Conservation (phyloP, 331 rosid genomes). For the Quercus lobata region DNA sequence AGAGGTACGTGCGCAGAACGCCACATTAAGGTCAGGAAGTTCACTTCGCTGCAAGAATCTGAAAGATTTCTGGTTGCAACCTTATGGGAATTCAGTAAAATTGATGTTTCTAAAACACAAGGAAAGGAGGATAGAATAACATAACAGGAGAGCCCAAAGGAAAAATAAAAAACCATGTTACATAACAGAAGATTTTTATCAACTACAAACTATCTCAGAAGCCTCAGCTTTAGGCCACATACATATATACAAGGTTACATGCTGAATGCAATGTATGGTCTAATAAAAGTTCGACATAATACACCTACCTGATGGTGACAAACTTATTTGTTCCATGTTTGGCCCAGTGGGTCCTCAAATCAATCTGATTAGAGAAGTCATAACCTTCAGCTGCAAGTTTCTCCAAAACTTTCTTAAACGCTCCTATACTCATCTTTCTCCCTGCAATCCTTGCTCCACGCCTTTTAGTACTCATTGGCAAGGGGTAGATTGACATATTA, state of each 20-base stretch:
- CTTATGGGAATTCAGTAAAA: background rate
- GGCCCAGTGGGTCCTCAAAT: constrained; percentile 89
- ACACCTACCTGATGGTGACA: constrained; percentile 86
- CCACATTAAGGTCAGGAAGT: background rate
- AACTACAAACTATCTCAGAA: constrained; percentile 29
- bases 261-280: constrained; percentile 3
- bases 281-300: constrained; percentile 8
- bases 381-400: constrained; percentile 93
- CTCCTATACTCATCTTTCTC: constrained; percentile 95
- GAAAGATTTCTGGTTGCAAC: background rate
- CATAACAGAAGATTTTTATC: too few species aligned
- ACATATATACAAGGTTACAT: constrained; percentile 41
- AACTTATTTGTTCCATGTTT: constrained; percentile 98
- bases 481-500: constrained; percentile 74
- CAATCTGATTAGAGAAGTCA: constrained; percentile 74
- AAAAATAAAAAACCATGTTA: too few species aligned
- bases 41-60: background rate
- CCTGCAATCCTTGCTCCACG: constrained; percentile 98
- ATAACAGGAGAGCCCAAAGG: too few species aligned
- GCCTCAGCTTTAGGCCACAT: constrained; percentile 30
- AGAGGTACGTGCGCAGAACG: background rate
- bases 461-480: constrained; percentile 93
- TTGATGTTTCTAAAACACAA: background rate
- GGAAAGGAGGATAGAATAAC: background rate
- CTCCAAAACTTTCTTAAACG: constrained; percentile 94